phyloP scores from a whole-genome alignment of 371 early-diverging fungal genomes.

The Mucor plumbeus region DNA sequence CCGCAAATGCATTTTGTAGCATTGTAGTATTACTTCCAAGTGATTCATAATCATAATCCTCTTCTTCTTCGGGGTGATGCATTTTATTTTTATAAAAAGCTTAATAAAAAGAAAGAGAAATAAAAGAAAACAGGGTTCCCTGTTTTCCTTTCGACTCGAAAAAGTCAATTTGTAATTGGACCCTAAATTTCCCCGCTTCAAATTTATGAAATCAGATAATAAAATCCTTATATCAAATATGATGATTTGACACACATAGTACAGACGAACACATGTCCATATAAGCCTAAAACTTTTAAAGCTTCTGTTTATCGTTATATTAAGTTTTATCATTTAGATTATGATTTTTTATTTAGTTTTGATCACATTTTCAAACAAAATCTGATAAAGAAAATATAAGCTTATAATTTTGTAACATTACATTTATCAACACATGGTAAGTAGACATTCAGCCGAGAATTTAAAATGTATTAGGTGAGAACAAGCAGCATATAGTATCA shows the following conservation, averaged over 20 bases:
- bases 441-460: too few relatives aligned
- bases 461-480: too few relatives aligned
- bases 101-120: conserved; percentile 8
- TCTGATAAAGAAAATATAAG: conserved; percentile 4
- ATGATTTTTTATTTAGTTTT: background rate
- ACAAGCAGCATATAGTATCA: too few relatives aligned
- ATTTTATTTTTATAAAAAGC: background rate
- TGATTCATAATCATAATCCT: conserved; percentile 85
- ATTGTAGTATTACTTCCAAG: conserved; percentile 80
- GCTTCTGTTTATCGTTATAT: background rate
- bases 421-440: too few relatives aligned
- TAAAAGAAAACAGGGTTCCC: conserved; percentile 19
- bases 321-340: background rate
- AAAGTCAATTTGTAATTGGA: background rate
- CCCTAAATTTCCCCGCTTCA: conserved; percentile 1
- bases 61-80: conserved; percentile 30
- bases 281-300: background rate
- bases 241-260: background rate
- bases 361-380: background rate
- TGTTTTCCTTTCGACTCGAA: background rate
- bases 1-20: conserved; percentile 82
- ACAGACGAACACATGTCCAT: background rate
- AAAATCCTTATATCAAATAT: background rate
- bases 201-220: background rate
- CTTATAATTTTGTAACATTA: background rate